phyloP scores from a whole-genome alignment of 2,329 filamentous ascomycete species.

The Amphichorda felina region DNA sequence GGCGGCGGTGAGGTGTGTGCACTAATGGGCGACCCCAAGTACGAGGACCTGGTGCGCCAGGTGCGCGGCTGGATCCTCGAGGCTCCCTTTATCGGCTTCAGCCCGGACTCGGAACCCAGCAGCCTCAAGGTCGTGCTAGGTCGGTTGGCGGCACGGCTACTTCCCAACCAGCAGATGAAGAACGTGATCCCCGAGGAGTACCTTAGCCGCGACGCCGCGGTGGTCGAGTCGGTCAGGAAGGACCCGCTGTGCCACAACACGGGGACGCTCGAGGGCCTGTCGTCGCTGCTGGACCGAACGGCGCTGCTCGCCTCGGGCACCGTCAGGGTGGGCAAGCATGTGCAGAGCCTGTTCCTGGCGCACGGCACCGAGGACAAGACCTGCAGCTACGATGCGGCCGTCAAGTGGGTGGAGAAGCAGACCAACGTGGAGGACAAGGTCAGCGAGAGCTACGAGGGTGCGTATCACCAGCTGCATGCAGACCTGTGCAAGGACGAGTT shows the following conservation, averaged over 20 bases:
- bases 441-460: constrained; percentile 65
- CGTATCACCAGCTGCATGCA: constrained; percentile 62
- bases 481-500: constrained; percentile 44
- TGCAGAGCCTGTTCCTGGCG: constrained; percentile 56
- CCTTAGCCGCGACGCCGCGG: constrained; percentile 54
- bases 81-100: constrained; percentile 67
- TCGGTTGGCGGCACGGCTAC: constrained; percentile 51
- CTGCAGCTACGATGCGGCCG: constrained; percentile 53
- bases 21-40: constrained; percentile 35
- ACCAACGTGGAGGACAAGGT: constrained; percentile 52
- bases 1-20: constrained; percentile 69
- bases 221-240: constrained; percentile 45
- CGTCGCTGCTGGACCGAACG: constrained; percentile 66
- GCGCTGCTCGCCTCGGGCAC: constrained; percentile 44
- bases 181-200: constrained; percentile 52
- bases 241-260: constrained; percentile 72
- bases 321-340: constrained; percentile 35
- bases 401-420: constrained; percentile 48
- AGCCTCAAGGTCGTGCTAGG: constrained; percentile 52
- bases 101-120: constrained; percentile 51
- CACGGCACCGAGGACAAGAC: constrained; percentile 69
- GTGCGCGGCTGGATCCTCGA: constrained; percentile 67
- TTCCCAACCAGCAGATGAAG: constrained; percentile 57
- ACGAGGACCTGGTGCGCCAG: constrained; percentile 41
- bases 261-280: constrained; percentile 72